Conservation (phyloP, 1,139 yeast genomes). For the Petasospora fabianii region DNA sequence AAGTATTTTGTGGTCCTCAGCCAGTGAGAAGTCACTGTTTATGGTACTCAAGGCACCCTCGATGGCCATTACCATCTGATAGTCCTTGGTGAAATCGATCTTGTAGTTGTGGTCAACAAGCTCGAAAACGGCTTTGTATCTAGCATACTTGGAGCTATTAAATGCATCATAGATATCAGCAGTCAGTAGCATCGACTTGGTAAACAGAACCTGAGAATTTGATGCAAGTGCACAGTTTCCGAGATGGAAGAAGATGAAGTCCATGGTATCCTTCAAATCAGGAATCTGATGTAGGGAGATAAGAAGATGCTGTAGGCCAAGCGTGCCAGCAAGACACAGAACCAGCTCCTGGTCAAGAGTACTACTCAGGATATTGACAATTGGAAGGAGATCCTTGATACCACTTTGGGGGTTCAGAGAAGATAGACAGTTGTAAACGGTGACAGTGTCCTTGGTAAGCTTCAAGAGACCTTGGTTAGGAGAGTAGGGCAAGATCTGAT, state of each 20-base stretch:
- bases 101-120: constrained; percentile 25
- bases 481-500: constrained; percentile 18
- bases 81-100: constrained; percentile 17
- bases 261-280: constrained; percentile 3
- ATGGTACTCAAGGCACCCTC: constrained; percentile 16
- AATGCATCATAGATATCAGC: constrained; percentile 15
- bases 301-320: constrained; percentile 8
- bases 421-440: constrained; percentile 8
- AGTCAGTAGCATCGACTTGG: constrained; percentile 8
- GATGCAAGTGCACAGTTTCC: background rate
- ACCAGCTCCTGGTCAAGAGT: constrained; percentile 15
- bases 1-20: constrained; percentile 12
- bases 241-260: constrained; percentile 16
- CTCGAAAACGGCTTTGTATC: constrained; percentile 24
- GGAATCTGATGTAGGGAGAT: constrained; percentile 4
- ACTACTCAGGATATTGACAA: constrained; percentile 9
- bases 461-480: constrained; percentile 13
- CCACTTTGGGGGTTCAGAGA: constrained; percentile 2
- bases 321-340: constrained; percentile 8
- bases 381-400: constrained; percentile 2
- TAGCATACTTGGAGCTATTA: constrained; percentile 15
- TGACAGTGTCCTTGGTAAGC: constrained; percentile 12
- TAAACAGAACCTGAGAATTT: background rate
- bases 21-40: constrained; percentile 15
- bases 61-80: constrained; percentile 14